Evolutionary conservation across 2,329 filamentous ascomycete species (phyloP).

Genomic region (Fusarium burgessii): DNA sequence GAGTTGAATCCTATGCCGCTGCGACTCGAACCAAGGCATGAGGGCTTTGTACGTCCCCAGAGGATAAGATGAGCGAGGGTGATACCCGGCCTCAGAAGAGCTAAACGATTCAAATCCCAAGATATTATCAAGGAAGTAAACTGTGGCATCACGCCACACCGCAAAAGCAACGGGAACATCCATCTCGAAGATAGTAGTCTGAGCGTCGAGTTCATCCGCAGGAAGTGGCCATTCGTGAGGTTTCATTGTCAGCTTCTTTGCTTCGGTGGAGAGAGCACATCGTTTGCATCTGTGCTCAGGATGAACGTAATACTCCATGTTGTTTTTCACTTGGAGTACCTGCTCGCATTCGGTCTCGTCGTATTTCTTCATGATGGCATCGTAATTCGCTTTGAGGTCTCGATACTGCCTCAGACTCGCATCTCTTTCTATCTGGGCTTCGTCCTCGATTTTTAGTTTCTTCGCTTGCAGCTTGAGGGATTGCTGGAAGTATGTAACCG

Average conservation of each 20-base stretch:
- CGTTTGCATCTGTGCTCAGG: constrained; percentile 49
- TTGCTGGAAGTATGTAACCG: constrained; percentile 29
- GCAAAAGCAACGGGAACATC: constrained; percentile 55
- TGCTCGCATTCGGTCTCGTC: not conserved
- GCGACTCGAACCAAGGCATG: not conserved
- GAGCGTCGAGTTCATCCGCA: constrained; percentile 44
- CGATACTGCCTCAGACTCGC: constrained; percentile 31
- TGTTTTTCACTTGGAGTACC: not conserved
- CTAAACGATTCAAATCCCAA: constrained; percentile 43
- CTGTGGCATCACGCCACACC: constrained; percentile 62
- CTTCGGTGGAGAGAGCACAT: constrained; percentile 51
- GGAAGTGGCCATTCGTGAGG: constrained; percentile 71
- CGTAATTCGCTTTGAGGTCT: constrained; percentile 8
- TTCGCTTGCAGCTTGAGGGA: constrained; percentile 49
- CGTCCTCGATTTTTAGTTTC: constrained; percentile 51
- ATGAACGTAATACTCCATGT: not conserved
- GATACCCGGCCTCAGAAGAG: rapidly evolving
- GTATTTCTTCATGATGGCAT: constrained; percentile 21
- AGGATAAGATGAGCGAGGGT: not conserved
- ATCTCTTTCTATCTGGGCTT: constrained; percentile 46
- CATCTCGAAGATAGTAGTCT: constrained; percentile 67
- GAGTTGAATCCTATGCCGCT: constrained; percentile 22
- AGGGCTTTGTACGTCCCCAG: constrained; percentile 26
- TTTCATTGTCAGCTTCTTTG: constrained; percentile 56
- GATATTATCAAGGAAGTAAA: constrained; percentile 56